A percentile compares a stretch with the other conserved stretches of the same genome.
These are phyloP conservation scores for Kodamaea hsintzibuensis DNA, from an alignment of 805 yeast species.

Conservation along the genomic window DNA sequence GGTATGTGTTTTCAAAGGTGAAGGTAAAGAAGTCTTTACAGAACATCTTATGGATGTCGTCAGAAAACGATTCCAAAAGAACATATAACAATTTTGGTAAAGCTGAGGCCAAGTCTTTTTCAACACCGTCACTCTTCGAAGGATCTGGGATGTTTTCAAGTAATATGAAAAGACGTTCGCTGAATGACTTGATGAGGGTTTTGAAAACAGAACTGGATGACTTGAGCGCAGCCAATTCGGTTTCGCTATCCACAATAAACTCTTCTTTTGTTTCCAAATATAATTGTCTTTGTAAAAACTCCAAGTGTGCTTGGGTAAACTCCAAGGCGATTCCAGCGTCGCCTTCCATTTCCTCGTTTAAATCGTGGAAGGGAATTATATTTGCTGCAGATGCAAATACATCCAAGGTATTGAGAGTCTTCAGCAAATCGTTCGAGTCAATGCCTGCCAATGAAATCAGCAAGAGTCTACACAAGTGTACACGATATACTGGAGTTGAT, in stretches of 20 bases:
- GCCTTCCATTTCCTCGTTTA: constrained; percentile 47
- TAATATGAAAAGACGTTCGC: constrained; percentile 59
- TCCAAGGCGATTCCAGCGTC: constrained; percentile 44
- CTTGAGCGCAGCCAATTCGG: constrained; percentile 56
- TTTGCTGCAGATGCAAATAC: constrained; percentile 69
- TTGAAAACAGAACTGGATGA: constrained; percentile 76
- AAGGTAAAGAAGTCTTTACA: constrained; percentile 54
- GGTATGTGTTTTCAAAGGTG: constrained; percentile 57
- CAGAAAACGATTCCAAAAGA: constrained; percentile 58
- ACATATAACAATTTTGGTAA: constrained; percentile 39
- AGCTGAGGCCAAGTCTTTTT: constrained; percentile 41
- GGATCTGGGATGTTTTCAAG: constrained; percentile 71
- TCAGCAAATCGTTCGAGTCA: constrained; percentile 80
- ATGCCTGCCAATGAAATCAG: constrained; percentile 75
- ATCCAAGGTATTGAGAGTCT: constrained; percentile 68
- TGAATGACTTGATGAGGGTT: constrained; percentile 54
- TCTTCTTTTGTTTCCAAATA: constrained; percentile 22
- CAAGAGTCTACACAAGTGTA: constrained; percentile 76
- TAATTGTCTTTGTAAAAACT: constrained; percentile 47
- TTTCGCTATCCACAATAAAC: constrained; percentile 6
- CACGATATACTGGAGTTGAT: constrained; percentile 59
- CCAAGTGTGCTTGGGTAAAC: constrained; percentile 66
- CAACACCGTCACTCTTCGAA: constrained; percentile 50
- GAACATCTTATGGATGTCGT: constrained; percentile 49
- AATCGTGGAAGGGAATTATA: constrained; percentile 69